A percentile compares a stretch with the other conserved stretches of the same genome.
Conservation (phyloP, 305 asterid genomes). For the Galium porrigens region DNA sequence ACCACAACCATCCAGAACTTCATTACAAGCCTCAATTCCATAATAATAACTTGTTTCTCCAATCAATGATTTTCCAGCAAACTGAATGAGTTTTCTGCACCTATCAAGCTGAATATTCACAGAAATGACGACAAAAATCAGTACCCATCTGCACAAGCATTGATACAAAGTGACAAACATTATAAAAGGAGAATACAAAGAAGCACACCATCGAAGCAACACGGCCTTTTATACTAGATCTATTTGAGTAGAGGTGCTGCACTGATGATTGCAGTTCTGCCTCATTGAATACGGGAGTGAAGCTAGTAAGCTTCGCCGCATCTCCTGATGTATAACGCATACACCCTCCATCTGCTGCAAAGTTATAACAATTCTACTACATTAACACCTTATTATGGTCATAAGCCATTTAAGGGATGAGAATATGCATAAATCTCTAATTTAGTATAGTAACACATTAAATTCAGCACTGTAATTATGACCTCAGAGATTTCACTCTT, state of each 20-base stretch:
- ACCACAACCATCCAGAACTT: conserved; percentile 65
- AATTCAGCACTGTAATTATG: neutral
- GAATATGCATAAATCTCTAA: neutral
- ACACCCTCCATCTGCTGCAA: conserved; percentile 48
- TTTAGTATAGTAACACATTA: neutral
- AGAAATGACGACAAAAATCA: conserved; percentile 8
- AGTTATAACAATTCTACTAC: conserved; percentile 6
- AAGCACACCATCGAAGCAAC: conserved; percentile 41
- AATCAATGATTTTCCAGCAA: conserved; percentile 53
- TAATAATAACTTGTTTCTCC: conserved; percentile 49
- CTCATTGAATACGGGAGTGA: conserved; percentile 33
- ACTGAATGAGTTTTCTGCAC: conserved; percentile 67
- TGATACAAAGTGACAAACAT: neutral
- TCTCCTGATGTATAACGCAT: conserved; percentile 55
- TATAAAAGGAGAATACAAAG: conserved; percentile 12
- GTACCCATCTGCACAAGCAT: conserved; percentile 15
- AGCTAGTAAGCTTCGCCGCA: conserved; percentile 42
- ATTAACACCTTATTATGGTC: neutral
- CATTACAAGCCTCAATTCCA: conserved; percentile 90
- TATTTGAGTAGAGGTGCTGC: conserved; percentile 34
- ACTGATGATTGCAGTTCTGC: conserved; percentile 37
- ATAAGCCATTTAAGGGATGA: neutral
- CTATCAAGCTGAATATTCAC: conserved; percentile 43
- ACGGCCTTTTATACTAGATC: conserved; percentile 30
- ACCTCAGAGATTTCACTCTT: neutral